phyloP scores from a whole-genome alignment of 176 grass and related monocot species.

The Elaeis guineensis region DNA sequence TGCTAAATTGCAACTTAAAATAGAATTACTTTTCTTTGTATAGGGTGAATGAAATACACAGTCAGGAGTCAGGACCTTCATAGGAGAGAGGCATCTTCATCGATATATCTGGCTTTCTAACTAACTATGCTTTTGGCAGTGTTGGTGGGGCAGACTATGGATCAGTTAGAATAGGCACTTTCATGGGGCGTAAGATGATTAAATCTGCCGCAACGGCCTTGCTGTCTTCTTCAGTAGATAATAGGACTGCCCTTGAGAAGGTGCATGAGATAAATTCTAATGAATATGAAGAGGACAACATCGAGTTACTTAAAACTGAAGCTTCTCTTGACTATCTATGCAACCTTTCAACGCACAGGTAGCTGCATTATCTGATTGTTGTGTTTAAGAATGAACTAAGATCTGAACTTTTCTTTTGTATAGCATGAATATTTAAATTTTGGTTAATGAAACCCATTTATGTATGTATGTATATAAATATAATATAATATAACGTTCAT shows the following conservation, averaged over 20 bases:
- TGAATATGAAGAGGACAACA: slow-evolving; percentile 65
- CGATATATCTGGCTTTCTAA: no score
- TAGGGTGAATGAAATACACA: no score
- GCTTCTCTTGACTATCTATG: slow-evolving; percentile 81
- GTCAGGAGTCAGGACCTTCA: no score
- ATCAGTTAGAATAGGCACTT: slow-evolving; percentile 86
- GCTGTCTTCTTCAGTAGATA: slow-evolving; percentile 40
- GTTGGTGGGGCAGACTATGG: slow-evolving; percentile 95
- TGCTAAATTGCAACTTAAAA: no score
- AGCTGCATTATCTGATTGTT: background rate
- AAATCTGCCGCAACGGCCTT: slow-evolving; percentile 57
- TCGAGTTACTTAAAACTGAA: slow-evolving; percentile 77
- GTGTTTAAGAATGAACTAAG: background rate
- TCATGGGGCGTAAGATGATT: slow-evolving; percentile 83
- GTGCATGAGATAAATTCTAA: slow-evolving; percentile 34
- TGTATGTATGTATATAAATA: no score
- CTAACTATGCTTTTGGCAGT: slow-evolving; percentile 31
- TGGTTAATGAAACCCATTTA: no score
- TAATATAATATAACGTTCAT: no score
- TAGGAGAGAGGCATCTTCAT: no score
- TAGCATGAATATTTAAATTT: no score
- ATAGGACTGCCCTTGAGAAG: slow-evolving; percentile 22
- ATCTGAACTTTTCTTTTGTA: no score
- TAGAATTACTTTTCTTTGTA: no score
- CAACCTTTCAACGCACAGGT: slow-evolving; percentile 83